A percentile compares a stretch with the other conserved stretches of the same genome.
phyloP scores from a whole-genome alignment of 148 eudicot species.

The Agrostemma githago region DNA sequence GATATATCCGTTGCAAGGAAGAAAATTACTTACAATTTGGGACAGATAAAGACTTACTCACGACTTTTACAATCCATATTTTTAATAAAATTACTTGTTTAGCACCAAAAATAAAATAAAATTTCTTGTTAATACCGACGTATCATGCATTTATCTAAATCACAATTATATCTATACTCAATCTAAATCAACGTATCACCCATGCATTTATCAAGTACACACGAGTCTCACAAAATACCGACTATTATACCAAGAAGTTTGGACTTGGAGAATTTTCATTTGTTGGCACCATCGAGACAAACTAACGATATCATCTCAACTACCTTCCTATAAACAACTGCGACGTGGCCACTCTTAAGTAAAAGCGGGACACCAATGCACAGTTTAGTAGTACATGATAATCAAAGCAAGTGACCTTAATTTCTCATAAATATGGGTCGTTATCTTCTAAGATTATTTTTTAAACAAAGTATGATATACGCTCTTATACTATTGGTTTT shows the following conservation, averaged over 20 bases:
- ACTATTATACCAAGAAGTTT: slow-evolving; percentile 25
- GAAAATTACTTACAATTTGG: too few species aligned
- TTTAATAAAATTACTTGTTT: too few species aligned
- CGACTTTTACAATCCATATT: too few species aligned
- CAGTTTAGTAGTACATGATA: background rate
- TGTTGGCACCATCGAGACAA: slow-evolving; percentile 25
- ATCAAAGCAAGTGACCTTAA: slow-evolving; percentile 13
- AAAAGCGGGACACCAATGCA: slow-evolving; percentile 14
- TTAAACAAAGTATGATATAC: background rate
- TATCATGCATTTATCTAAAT: too few species aligned
- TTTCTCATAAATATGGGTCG: background rate
- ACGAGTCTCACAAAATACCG: slow-evolving; percentile 20
- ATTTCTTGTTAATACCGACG: too few species aligned
- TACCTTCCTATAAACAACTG: slow-evolving; percentile 15
- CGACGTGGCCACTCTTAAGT: slow-evolving; percentile 21
- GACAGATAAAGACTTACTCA: too few species aligned
- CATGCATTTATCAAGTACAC: too few species aligned
- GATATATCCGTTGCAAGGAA: too few species aligned
- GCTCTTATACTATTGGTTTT: background rate
- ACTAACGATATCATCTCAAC: slow-evolving; percentile 4
- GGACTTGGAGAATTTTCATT: slow-evolving; percentile 9
- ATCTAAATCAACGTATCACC: too few species aligned
- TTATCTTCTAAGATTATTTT: background rate
- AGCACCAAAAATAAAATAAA: too few species aligned
- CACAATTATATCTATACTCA: too few species aligned